Evolutionary conservation across 2,329 filamentous ascomycete genomes (phyloP).

Genomic region (Cytospora paraplurivora): DNA sequence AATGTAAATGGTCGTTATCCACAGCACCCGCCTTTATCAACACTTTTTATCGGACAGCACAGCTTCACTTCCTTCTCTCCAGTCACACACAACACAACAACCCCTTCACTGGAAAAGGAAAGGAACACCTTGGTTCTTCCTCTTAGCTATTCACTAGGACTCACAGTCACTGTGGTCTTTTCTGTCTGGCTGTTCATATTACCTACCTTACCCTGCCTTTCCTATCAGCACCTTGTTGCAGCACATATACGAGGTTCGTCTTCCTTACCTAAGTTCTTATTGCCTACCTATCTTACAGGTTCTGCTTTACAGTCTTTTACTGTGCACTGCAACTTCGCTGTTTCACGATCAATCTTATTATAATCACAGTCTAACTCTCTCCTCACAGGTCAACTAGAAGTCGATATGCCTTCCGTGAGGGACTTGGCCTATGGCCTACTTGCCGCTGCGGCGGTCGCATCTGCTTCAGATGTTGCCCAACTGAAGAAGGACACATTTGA

Average conservation of each 20-base stretch:
- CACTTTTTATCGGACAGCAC: constrained; percentile 13
- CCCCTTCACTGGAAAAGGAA: constrained; percentile 19
- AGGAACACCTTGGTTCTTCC: constrained; percentile 14
- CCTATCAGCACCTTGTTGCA: constrained; percentile 1
- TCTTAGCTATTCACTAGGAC: constrained; percentile 22
- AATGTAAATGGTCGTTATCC: constrained; percentile 12
- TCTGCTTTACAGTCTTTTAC: neutral
- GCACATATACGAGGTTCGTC: constrained; percentile 23
- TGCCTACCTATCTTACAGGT: neutral
- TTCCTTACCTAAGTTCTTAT: neutral
- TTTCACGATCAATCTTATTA: neutral
- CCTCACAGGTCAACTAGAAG: constrained; percentile 15
- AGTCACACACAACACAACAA: constrained; percentile 7
- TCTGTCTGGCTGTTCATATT: constrained; percentile 11
- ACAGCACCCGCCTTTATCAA: constrained; percentile 17
- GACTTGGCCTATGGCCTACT: constrained; percentile 56
- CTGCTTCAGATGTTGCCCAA: constrained; percentile 79
- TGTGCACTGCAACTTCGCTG: neutral
- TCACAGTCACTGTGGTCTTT: constrained; percentile 10
- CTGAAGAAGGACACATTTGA: constrained; percentile 87
- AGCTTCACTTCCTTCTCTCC: constrained; percentile 1
- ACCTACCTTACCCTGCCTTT: neutral
- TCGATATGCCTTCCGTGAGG: constrained; percentile 51
- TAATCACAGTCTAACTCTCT: constrained; percentile 3
- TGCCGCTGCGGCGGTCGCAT: constrained; percentile 58